Evolutionary conservation across 1,284 basidiomycete species (phyloP), one percentile per base, ranked within the genome.

Genomic region (Austroboletus olivaceoglutinosus): DNA sequence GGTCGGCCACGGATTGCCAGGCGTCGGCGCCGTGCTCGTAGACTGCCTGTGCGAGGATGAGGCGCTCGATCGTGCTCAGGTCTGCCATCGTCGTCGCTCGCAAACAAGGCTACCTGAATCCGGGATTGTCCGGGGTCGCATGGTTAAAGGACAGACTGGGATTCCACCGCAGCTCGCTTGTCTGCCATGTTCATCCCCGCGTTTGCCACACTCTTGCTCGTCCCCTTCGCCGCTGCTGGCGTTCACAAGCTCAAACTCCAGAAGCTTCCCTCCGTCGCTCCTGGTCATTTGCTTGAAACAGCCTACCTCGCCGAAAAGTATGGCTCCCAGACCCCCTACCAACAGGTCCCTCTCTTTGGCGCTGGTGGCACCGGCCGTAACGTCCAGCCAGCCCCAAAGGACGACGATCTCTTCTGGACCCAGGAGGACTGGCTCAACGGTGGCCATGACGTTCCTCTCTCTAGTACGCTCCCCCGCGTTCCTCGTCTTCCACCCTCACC

Each of bases 281-380:
- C 72, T 58, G 85, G 85, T 60, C 86, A 88, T 42, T 70, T 78
- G 45, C 76, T 89, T 51, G 91, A 94, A 76, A 82, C 82, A 45
- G 85, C 87, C 22, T 91, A 88, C 67, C 85, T 97, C 56, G 85
- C 86, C 30, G 81, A 91, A 78, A 97, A 97, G 78, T 95, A 97
- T 78, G 85, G 86, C 49, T 54, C 70, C 2, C 52, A 55, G 65
- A 33, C 37, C 48, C 66, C 76, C 36, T 65, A 76, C 57, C 73
- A 75, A 48, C 89, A 93, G 70, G 62, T 81, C 49, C 85, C 89
- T 47, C 74, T 91, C 51, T 76, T 85, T 63, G 90, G 88, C 54
- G 77, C 81, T 57, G 89, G 86, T 60, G 89, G 86, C 60, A 71
- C 78, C 50, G 86, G 88, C 54, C 82, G 90, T 63, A 81, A 82